These are phyloP conservation scores for Rugonectria rugulosa DNA, from an alignment of 2,329 filamentous ascomycete species.

Conservation along the genomic window DNA sequence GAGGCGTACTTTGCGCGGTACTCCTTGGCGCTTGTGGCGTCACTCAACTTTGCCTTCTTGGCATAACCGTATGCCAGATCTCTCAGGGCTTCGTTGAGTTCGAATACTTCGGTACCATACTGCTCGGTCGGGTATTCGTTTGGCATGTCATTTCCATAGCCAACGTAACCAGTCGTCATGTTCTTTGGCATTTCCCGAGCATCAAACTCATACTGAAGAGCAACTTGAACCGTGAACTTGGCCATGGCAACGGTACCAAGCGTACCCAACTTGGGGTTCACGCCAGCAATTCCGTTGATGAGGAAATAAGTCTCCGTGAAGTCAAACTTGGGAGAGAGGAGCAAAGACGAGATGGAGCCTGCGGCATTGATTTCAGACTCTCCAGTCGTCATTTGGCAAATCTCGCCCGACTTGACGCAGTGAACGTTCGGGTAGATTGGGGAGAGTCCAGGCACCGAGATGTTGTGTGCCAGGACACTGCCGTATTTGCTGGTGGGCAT, in stretches of 20 bases:
- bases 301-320: slow-evolving; percentile 29
- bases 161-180: slow-evolving; percentile 29
- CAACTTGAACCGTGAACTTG: slow-evolving; percentile 31
- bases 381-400: slow-evolving; percentile 6
- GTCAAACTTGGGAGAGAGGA: slow-evolving; percentile 25
- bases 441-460: slow-evolving; percentile 1
- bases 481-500: neutral
- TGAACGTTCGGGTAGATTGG: slow-evolving; percentile 8
- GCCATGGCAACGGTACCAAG: slow-evolving; percentile 32
- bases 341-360: slow-evolving; percentile 22
- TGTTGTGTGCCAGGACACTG: slow-evolving; percentile 3
- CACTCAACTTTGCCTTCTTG: slow-evolving; percentile 7
- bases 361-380: slow-evolving; percentile 25
- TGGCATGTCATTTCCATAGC: slow-evolving; percentile 23
- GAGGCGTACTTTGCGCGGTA: slow-evolving; percentile 21
- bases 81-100: slow-evolving; percentile 23
- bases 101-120: slow-evolving; percentile 33
- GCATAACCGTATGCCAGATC: slow-evolving; percentile 22
- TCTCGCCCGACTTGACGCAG: slow-evolving; percentile 5
- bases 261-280: slow-evolving; percentile 30
- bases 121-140: slow-evolving; percentile 24
- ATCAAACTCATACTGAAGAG: slow-evolving; percentile 28
- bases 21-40: slow-evolving; percentile 7
- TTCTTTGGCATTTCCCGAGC: slow-evolving; percentile 26
- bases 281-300: slow-evolving; percentile 30